Percentiles rank a stretch among this genome's conserved stretches.
These are phyloP conservation scores for Fagopyrum homotropicum DNA, from an alignment of 148 eudicot genomes.

Conservation along the genomic window DNA sequence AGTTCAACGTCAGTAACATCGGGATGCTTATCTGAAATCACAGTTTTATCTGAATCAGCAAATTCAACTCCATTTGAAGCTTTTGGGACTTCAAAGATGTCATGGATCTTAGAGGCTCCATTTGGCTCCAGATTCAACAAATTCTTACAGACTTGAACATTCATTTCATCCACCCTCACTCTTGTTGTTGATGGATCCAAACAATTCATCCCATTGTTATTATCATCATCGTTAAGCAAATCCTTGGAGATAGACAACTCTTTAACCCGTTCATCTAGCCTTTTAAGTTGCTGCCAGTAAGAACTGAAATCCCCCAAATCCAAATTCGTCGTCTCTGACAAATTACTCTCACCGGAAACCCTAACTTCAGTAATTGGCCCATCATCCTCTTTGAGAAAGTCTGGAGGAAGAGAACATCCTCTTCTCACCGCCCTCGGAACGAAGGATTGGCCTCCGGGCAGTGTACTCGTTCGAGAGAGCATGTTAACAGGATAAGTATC, in stretches of 20 bases:
- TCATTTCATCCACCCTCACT: conserved; percentile 14
- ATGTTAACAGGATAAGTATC: conserved; percentile 54
- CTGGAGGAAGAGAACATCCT: conserved; percentile 42
- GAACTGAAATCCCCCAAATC: conserved; percentile 31
- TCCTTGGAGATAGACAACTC: conserved; percentile 34
- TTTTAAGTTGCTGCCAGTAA: conserved; percentile 70
- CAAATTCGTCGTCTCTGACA: neutral
- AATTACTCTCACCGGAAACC: neutral
- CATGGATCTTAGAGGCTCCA: conserved; percentile 40
- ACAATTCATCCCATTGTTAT: conserved; percentile 12
- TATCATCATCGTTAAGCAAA: conserved; percentile 2
- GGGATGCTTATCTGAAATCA: conserved; percentile 25
- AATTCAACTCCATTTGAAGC: conserved; percentile 9
- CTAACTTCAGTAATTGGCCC: neutral
- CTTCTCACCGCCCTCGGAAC: conserved; percentile 25
- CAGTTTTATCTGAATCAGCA: conserved; percentile 20
- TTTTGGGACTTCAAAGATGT: conserved; percentile 85
- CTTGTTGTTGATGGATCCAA: conserved; percentile 21
- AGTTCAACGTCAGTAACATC: conserved; percentile 35
- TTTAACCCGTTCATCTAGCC: conserved; percentile 56
- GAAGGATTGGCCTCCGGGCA: conserved; percentile 23
- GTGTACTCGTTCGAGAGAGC: conserved; percentile 37
- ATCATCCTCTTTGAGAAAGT: conserved; percentile 29
- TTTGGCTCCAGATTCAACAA: conserved; percentile 15
- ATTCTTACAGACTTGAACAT: conserved; percentile 16